These are phyloP conservation scores for Uronychia setigera DNA, from an alignment of 73 alveolate genomes.

Conservation along the genomic window DNA sequence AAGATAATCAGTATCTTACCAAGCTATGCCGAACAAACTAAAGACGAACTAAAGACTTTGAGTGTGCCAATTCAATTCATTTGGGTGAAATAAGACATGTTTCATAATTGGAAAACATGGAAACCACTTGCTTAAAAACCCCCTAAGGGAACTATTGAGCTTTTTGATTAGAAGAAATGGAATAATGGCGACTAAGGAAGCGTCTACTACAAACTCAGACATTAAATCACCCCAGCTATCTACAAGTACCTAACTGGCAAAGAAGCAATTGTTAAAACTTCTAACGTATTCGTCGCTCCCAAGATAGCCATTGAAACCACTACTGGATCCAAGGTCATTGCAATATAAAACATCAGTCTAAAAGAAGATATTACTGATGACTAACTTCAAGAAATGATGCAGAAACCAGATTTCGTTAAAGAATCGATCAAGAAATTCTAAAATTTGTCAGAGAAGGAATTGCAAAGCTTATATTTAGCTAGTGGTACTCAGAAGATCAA, in stretches of 20 bases:
- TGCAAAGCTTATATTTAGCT: neutral
- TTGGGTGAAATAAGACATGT: slow-evolving; percentile 12
- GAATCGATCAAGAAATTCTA: neutral
- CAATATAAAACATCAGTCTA: neutral
- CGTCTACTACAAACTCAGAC: neutral
- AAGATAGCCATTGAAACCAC: neutral
- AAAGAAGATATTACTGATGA: slow-evolving; percentile 6
- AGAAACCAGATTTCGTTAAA: neutral
- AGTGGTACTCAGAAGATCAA: neutral
- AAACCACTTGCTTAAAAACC: neutral
- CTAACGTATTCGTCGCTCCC: neutral
- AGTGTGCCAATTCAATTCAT: neutral
- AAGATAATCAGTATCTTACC: slow-evolving; percentile 5
- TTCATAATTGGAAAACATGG: slow-evolving; percentile 20
- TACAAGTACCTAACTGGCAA: slow-evolving; percentile 3
- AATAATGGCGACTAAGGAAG: neutral
- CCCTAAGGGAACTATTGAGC: neutral
- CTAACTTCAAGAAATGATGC: neutral
- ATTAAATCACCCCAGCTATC: neutral
- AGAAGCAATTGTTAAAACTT: neutral
- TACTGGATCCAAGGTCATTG: neutral
- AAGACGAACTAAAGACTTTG: slow-evolving; percentile 13
- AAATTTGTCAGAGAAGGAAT: neutral
- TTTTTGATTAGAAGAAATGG: slow-evolving; percentile 4
- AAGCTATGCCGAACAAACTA: neutral